These are phyloP conservation scores for Heritiera littoralis DNA, from an alignment of 345 rosid species.

Conservation along the genomic window DNA sequence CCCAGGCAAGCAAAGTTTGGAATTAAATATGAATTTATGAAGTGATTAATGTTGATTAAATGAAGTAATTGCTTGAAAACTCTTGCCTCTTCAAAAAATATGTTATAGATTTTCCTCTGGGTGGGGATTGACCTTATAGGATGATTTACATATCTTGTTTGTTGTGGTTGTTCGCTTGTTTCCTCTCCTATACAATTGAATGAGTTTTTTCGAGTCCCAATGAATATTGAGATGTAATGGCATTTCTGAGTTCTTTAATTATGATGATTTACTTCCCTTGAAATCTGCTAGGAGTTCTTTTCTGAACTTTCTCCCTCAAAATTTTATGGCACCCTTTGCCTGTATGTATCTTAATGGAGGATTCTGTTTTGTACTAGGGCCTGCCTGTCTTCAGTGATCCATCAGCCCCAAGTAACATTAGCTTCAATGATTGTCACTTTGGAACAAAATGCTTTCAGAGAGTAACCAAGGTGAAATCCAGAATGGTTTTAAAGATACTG, in stretches of 20 bases:
- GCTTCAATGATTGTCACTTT: constrained; percentile 89
- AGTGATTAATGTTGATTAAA: neutral
- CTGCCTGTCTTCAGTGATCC: constrained; percentile 82
- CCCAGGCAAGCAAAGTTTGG: neutral
- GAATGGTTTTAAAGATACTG: constrained; percentile 73
- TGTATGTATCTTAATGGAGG: neutral
- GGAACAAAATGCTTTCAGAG: constrained; percentile 91
- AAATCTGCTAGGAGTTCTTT: constrained; percentile 16
- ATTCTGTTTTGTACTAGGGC: constrained; percentile 50
- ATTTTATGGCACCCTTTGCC: neutral
- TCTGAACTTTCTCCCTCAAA: neutral
- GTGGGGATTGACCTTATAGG: neutral
- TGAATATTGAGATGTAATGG: neutral
- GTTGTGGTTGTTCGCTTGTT: neutral
- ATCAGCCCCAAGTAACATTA: constrained; percentile 67
- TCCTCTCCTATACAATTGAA: constrained; percentile 3
- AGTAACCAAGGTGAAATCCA: constrained; percentile 92
- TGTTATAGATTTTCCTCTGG: neutral
- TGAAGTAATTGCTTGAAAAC: neutral
- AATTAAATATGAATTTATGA: neutral
- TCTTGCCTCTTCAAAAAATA: neutral
- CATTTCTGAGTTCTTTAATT: neutral
- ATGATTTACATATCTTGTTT: constrained; percentile 6
- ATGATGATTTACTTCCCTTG: neutral
- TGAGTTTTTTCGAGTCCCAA: neutral